Percentiles rank a stretch among this genome's conserved stretches.
These are phyloP conservation scores for Penicillium manginii DNA, from an alignment of 495 filamentous ascomycete species.

Conservation along the genomic window DNA sequence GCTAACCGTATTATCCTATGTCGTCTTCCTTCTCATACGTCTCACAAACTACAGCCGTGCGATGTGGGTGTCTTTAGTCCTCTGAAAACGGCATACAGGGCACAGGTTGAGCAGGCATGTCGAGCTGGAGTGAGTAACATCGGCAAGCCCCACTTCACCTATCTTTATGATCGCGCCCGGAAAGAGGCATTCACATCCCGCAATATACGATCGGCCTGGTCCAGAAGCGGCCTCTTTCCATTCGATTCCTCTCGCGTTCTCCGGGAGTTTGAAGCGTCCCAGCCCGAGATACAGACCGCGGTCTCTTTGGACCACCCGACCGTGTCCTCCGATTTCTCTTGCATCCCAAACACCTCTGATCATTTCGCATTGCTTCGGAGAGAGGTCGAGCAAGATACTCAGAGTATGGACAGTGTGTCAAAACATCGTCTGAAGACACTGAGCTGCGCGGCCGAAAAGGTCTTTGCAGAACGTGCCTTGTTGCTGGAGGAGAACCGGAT, in stretches of 20 bases:
- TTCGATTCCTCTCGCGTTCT: slow-evolving; percentile 42
- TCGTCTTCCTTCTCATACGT: slow-evolving; percentile 35
- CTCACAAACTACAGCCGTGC: slow-evolving; percentile 32
- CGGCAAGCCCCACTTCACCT: slow-evolving; percentile 38
- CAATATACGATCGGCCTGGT: slow-evolving; percentile 38
- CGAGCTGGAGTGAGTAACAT: slow-evolving; percentile 31
- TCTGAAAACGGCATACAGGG: slow-evolving; percentile 28
- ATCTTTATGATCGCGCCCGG: slow-evolving; percentile 36
- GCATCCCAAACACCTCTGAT: slow-evolving; percentile 35
- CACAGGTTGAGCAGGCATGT: slow-evolving; percentile 23
- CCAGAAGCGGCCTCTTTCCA: slow-evolving; percentile 34
- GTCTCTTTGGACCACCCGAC: slow-evolving; percentile 23
- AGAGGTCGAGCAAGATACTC: slow-evolving; percentile 30
- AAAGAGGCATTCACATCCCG: slow-evolving; percentile 31
- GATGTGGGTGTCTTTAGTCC: slow-evolving; percentile 33
- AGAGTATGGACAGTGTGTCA: slow-evolving; percentile 29
- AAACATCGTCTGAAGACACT: slow-evolving; percentile 29
- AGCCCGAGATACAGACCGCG: slow-evolving; percentile 25
- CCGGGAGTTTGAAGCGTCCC: slow-evolving; percentile 21
- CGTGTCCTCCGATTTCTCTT: slow-evolving; percentile 23
- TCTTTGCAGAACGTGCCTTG: slow-evolving; percentile 35
- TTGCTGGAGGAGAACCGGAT: slow-evolving; percentile 30
- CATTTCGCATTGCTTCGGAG: slow-evolving; percentile 28
- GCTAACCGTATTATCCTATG: slow-evolving; percentile 35
- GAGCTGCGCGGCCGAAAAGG: slow-evolving; percentile 29